Conservation (phyloP, 805 yeast genomes). For the Metschnikowia santaceciliae region DNA sequence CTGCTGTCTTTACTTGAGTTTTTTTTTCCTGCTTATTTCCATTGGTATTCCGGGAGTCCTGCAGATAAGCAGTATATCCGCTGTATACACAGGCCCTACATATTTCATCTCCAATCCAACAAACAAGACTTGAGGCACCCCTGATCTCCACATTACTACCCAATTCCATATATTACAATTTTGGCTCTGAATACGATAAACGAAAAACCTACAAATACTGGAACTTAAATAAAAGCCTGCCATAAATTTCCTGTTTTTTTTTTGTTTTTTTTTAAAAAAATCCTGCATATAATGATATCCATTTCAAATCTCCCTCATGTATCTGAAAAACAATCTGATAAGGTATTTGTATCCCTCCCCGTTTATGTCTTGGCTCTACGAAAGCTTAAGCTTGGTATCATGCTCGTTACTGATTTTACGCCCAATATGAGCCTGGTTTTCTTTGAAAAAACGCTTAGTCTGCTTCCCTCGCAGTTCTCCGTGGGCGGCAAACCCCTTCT, state of each 20-base stretch:
- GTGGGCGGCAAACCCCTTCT: constrained; percentile 5
- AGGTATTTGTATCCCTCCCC: constrained; percentile 7
- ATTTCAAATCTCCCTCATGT: neutral
- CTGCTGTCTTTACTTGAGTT: too few species aligned
- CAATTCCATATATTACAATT: too few species aligned
- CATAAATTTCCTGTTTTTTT: neutral
- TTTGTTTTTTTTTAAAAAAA: neutral
- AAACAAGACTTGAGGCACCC: too few species aligned
- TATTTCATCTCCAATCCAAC: too few species aligned
- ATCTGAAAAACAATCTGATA: neutral
- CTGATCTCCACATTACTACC: too few species aligned
- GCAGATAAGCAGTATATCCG: too few species aligned
- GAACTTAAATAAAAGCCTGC: neutral
- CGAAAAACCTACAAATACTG: too few species aligned
- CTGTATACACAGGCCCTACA: too few species aligned
- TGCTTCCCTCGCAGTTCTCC: constrained; percentile 6
- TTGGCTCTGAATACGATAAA: too few species aligned
- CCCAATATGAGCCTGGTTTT: constrained; percentile 8
- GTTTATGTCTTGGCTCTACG: constrained; percentile 14
- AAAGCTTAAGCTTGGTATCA: constrained; percentile 6
- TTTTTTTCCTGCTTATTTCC: too few species aligned
- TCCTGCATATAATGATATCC: neutral
- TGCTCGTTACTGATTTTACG: constrained; percentile 19
- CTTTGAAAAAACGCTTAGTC: neutral
- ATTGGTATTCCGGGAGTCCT: too few species aligned